Percentiles rank a stretch among this genome's conserved stretches.
Conservation (phyloP, 2,329 filamentous ascomycete genomes). For the Boeremia lycopersici region DNA sequence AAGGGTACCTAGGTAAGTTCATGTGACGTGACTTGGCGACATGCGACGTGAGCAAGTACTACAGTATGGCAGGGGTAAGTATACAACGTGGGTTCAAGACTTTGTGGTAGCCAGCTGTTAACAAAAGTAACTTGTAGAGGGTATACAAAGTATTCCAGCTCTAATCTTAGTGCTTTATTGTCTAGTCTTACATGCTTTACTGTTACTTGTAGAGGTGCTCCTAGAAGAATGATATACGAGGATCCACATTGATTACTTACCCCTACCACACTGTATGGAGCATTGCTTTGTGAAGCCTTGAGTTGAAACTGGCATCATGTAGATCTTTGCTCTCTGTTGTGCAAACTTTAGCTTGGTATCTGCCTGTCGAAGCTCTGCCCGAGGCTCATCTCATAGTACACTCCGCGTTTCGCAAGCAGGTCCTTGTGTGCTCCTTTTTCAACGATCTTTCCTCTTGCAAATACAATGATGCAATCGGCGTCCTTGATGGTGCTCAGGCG, state of each 20-base stretch:
- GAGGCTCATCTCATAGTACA: conserved; percentile 41
- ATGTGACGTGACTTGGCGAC: not conserved
- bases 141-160: too few species aligned
- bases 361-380: conserved; percentile 12
- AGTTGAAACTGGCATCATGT: not conserved
- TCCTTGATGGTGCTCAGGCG: conserved; percentile 91
- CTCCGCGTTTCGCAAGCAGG: conserved; percentile 45
- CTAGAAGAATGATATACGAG: too few species aligned
- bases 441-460: conserved; percentile 83
- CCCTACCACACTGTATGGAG: too few species aligned
- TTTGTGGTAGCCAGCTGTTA: too few species aligned
- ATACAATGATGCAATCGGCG: conserved; percentile 91
- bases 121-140: too few species aligned
- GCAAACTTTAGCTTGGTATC: conserved; percentile 3
- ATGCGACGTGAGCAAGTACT: not conserved
- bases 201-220: too few species aligned
- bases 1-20: not conserved
- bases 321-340: not conserved
- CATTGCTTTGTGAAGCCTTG: not conserved
- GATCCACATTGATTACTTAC: too few species aligned
- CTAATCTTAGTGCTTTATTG: too few species aligned
- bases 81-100: too few species aligned
- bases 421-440: conserved; percentile 71
- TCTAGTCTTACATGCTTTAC: too few species aligned
- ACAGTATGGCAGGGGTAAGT: too few species aligned